Evolutionary conservation across 2,329 filamentous ascomycete species (phyloP), one percentile per base, ranked within the genome.

Genomic region (Fusarium pseudograminearum): DNA sequence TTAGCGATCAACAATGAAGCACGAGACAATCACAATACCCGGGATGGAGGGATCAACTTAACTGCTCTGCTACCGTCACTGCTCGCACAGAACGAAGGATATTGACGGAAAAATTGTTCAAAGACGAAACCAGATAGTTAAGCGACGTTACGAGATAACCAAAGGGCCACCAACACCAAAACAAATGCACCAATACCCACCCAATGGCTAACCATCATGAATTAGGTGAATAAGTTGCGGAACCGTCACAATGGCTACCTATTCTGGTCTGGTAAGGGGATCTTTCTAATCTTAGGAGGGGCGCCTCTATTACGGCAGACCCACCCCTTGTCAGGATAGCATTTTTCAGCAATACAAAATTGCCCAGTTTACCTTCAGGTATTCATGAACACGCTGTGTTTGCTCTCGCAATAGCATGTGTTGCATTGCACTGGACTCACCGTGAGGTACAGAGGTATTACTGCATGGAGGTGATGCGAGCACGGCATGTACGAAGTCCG

Each of bases 401-500:
- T 34, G 48, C 24, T 57, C 41, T 14, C 20, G 34, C n/a, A 18
- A 42, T 14, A 45, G 42, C 18, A 30, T 60, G 26, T n/a, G 24
- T 34, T 50, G 18, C n/a, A 45, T 51, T 64, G 18, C 56, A 61
- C 61, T 52, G 41, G 50, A 53, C 51, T 61, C 46, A 57, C 38
- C 31, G 38, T 46, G 45, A 67, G 31, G 31, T 57, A 69, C 46
- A 47, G 54, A 59, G 28, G 28, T 40, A 40, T 41, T 38, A 40
- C 46, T 38, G 24, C 38, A 36, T 38, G 28, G 33, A 36, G 44
- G 52, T 51, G 24, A 60, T 55, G 61, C 54, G 30, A 56, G 36
- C 52, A 70, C 67, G 47, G 28, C 67, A 70, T 65, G 67, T 71
- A 70, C 67, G 67, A 70, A 69, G 59, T 42, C 42, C n/a, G 63